A percentile compares a stretch with the other conserved stretches of the same genome.
These are phyloP conservation scores for Phoma sp. DNA, from an alignment of 2,329 filamentous ascomycete genomes.

Conservation along the genomic window DNA sequence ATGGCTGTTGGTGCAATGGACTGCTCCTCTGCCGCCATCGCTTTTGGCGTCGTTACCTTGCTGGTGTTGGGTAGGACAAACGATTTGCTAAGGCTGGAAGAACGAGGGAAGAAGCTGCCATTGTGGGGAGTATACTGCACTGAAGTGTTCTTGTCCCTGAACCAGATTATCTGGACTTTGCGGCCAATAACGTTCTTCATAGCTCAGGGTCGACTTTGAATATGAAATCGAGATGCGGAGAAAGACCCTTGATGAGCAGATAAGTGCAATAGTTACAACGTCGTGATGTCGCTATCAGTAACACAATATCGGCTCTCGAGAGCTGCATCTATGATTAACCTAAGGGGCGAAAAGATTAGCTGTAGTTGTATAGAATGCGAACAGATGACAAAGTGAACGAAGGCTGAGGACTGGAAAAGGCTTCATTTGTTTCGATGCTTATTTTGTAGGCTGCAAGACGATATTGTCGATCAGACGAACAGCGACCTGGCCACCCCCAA, in stretches of 20 bases:
- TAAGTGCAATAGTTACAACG: neutral
- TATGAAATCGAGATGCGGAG: neutral
- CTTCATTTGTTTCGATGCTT: neutral
- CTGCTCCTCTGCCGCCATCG: neutral
- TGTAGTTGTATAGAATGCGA: neutral
- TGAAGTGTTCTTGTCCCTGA: neutral
- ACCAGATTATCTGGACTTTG: neutral
- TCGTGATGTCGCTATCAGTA: neutral
- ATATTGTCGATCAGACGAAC: conserved; percentile 96
- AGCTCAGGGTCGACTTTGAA: neutral
- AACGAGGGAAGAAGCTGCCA: neutral
- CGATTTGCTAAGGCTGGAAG: neutral
- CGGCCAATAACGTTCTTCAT: neutral
- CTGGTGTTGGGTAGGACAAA: neutral
- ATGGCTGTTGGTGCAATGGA: neutral
- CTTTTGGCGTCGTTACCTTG: neutral
- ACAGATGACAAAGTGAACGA: neutral
- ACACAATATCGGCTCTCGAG: neutral
- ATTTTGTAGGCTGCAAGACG: conserved; percentile 57
- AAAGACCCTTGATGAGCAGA: neutral
- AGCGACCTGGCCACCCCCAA: conserved; percentile 75
- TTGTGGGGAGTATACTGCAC: neutral
- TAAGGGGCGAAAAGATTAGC: too few species aligned
- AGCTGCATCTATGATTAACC: too few species aligned
- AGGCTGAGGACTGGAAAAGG: neutral